Conservation (phyloP, 1,284 basidiomycete species). For the Flammula alnicola region DNA sequence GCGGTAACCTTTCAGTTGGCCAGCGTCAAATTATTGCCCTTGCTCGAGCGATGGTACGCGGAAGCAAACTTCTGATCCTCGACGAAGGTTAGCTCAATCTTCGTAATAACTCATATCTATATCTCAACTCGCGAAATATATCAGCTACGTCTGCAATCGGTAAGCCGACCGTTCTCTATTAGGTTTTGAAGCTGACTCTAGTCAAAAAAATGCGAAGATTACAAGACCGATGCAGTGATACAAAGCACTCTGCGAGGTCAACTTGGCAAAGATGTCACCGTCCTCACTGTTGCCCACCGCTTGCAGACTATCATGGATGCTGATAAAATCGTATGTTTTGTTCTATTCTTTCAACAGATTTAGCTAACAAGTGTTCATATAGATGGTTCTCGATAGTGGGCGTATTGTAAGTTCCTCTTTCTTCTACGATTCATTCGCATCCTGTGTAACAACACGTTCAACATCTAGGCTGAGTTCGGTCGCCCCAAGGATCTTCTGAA, state of each 20-base stretch:
- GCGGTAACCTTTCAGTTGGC: constrained; percentile 71
- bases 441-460: constrained; percentile 18
- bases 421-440: constrained; percentile 23
- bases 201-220: constrained; percentile 51
- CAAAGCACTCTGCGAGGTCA: constrained; percentile 60
- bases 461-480: constrained; percentile 55
- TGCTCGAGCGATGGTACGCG: constrained; percentile 59
- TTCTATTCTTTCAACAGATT: not conserved
- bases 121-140: not conserved
- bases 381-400: constrained; percentile 46
- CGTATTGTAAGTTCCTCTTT: constrained; percentile 37
- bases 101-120: not conserved
- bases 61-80: constrained; percentile 62
- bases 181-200: constrained; percentile 10
- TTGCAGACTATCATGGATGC: constrained; percentile 76
- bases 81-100: constrained; percentile 53
- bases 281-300: constrained; percentile 71
- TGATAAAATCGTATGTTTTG: constrained; percentile 47
- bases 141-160: constrained; percentile 59
- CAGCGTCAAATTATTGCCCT: constrained; percentile 72
- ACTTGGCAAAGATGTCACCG: constrained; percentile 56
- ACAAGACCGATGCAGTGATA: constrained; percentile 63
- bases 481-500: constrained; percentile 62
- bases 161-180: constrained; percentile 22
- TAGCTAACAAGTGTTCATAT: not conserved